Evolutionary conservation across 805 yeast species (phyloP), one percentile per base, ranked within the genome.

Genomic region (Candida cerambycidarum): DNA sequence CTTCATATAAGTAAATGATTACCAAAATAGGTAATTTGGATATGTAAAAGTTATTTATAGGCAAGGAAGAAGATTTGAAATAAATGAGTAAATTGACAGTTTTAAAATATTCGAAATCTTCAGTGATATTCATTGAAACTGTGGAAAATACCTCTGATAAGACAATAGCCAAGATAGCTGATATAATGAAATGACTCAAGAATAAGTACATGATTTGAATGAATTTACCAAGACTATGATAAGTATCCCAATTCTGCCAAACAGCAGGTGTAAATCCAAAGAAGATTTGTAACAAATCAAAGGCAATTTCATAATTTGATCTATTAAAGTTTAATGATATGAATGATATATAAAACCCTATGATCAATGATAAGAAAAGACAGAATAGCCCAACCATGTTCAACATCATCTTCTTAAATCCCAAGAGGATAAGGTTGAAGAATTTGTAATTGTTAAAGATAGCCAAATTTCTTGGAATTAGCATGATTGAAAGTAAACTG

Each of bases 181-280:
- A 65, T 15, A 78, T 71, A 29, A 78, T 72, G 53, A 78, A 78
- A 44, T 78, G 82, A 40, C 76, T 73, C 47, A 78, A 63, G 46
- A 77, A 77, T 19, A 78, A 62, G 52, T 74, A 78, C n/a, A 73
- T 64, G 53, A 78, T 62, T 44, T 75, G 71, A 16, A 76, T 63
- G n/a, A 59, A 48, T 28, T 73, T 62, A 0, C 83, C 83, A 31
- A 76, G 54, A 1, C 59, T 48, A 31, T 76, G 69, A 50, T 74
- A 78, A 40, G 65, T 61, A 28, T 63, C 58, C 82, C 82, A 78
- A 41, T 71, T 73, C 35, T 67, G 65, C 83, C 83, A 78, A 3
- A 78, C 82, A 0, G 81, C 76, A 0, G 83, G 82, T 1, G 83
- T 78, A 54, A 74, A 78, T 0, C 83, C 83, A 53, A 77, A 78